These are phyloP conservation scores for Cryptosporidium sp. DNA, from an alignment of 169 alveolate species.

Conservation along the genomic window DNA sequence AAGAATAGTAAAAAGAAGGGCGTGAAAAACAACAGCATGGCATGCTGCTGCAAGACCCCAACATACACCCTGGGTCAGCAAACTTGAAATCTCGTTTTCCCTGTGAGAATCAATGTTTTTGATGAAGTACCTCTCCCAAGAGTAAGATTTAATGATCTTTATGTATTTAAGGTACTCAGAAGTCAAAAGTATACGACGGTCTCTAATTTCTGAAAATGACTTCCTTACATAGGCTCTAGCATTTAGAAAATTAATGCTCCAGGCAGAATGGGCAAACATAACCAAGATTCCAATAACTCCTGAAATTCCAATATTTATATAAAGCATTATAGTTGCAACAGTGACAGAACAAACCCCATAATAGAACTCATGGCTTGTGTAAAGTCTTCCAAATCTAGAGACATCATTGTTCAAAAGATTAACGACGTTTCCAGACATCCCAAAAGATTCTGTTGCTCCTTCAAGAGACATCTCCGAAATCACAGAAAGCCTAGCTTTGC, in stretches of 20 bases:
- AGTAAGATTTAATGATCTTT: constrained; percentile 70
- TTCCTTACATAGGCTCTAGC: constrained; percentile 25
- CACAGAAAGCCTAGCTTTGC: constrained; percentile 32
- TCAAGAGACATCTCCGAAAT: constrained; percentile 14
- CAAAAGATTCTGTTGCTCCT: constrained; percentile 23
- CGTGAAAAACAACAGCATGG: constrained; percentile 49
- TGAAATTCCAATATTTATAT: constrained; percentile 23
- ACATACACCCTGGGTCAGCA: constrained; percentile 28
- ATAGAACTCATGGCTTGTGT: constrained; percentile 57
- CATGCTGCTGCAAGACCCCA: constrained; percentile 40
- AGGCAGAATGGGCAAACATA: constrained; percentile 21
- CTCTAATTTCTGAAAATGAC: constrained; percentile 69
- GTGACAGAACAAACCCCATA: constrained; percentile 28
- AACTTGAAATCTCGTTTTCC: constrained; percentile 22
- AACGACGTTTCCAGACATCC: constrained; percentile 57
- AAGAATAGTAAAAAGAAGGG: constrained; percentile 26
- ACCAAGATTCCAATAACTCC: constrained; percentile 54
- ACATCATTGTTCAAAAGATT: constrained; percentile 58
- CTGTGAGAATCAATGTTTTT: constrained; percentile 39
- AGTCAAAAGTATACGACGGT: constrained; percentile 52
- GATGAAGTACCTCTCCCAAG: constrained; percentile 74
- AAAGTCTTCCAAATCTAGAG: constrained; percentile 45
- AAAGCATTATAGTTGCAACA: constrained; percentile 17
- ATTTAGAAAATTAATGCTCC: constrained; percentile 26
- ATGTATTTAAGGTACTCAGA: constrained; percentile 70